Base-by-base conservation (phyloP, 148 eudicot species). In the Nepenthes mirabilis region DNA sequence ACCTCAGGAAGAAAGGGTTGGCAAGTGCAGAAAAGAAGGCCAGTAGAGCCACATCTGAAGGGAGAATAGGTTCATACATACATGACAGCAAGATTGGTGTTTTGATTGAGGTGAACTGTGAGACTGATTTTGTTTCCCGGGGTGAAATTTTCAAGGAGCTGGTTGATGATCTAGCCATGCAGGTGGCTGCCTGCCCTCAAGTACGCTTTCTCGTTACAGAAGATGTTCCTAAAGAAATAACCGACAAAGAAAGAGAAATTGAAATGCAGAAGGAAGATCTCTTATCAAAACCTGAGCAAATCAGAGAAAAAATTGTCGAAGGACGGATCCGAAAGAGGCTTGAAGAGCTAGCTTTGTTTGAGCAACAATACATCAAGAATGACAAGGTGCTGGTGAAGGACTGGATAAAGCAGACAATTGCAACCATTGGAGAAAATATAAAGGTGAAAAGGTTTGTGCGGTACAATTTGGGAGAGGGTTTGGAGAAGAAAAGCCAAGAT, bases 161-260 rank as follows among this genome's bases (percentile, higher is more conserved):
- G 50, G 97, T 93, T 12, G 85, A 93, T 63, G 97, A 93, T 70
- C 74, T 89, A 48, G 96, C 99, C 56, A 93, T 93, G 99, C 97
- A 93, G 79, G 99, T 86, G 52, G 99, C 99, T 60, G 99, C 99
- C 36, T 93, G 88, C 83, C 99, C 97, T 71, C 99, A 89, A 74
- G 97, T 93, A 47, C 73, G 75, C 62, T 86, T 81, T 65, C 75
- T 93, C 43, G 74, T 52, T 49, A 68, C 84, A 5, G 95, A 88
- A n/a, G 97, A 93, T 65, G 87, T 93, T 59, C 89, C 95, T 2
- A 69, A 75, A 67, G 96, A 93, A 64, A 7, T 70, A 43, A 76
- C 82, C 9, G 80, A 80, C 8, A 93, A 86, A 70, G 97, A 93
- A 76, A 89, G 71, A 70, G 91, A 74, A 61, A 79, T 93, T 36